Percentiles rank a stretch among this genome's conserved stretches.
phyloP scores from a whole-genome alignment of 1,139 yeast genomes.

The Blastobotrys illinoisensis region DNA sequence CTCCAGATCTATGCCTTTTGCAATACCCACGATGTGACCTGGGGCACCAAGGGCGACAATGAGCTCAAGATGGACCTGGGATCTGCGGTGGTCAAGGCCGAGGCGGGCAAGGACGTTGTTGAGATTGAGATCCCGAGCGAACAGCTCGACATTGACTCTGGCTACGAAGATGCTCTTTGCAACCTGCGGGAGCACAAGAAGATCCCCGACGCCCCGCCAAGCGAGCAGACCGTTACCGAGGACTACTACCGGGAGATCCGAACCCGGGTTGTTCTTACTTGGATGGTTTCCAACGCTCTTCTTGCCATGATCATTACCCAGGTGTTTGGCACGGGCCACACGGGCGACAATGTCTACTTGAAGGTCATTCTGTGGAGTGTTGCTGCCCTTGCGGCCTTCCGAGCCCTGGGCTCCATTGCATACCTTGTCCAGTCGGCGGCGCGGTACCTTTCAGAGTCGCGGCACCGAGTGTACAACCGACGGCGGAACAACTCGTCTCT shows the following conservation, averaged over 20 bases:
- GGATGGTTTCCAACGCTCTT: constrained; percentile 79
- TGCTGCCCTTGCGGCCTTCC: constrained; percentile 69
- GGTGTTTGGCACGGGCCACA: constrained; percentile 60
- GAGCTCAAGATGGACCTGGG: constrained; percentile 63
- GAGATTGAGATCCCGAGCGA: constrained; percentile 89
- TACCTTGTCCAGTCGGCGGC: constrained; percentile 48
- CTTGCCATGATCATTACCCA: constrained; percentile 84
- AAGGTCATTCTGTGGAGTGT: constrained; percentile 88
- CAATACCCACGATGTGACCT: constrained; percentile 91
- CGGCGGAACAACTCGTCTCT: constrained; percentile 2
- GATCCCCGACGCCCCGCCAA: constrained; percentile 44
- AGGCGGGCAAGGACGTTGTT: constrained; percentile 51
- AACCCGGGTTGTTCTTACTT: constrained; percentile 84
- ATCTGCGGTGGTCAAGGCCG: constrained; percentile 53
- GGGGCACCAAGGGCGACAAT: constrained; percentile 97
- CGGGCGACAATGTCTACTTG: constrained; percentile 67
- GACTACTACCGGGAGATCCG: constrained; percentile 94
- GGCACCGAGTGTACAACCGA: constrained; percentile 23
- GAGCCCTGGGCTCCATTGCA: constrained; percentile 72
- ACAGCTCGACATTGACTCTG: constrained; percentile 84
- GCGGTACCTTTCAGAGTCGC: constrained; percentile 28
- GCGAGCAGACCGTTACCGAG: constrained; percentile 55
- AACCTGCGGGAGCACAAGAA: constrained; percentile 68
- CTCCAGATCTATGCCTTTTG: constrained; percentile 91
- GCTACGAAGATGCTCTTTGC: constrained; percentile 70